Base-by-base conservation (phyloP, 164 flowering plant genomes). In the Umbilicus rupestris region DNA sequence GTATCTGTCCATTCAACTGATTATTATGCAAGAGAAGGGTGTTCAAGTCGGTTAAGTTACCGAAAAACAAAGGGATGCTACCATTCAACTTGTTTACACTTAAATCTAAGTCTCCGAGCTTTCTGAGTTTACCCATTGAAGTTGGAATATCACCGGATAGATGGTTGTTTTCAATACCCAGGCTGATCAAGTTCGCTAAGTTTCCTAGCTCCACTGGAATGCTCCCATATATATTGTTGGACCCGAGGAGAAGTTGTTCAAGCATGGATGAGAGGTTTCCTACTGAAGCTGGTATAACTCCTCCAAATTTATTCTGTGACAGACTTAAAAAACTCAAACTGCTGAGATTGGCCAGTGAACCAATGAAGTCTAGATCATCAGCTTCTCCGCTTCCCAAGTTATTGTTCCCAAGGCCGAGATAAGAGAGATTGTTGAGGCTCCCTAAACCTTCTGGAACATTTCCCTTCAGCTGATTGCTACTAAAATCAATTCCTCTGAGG, bases 171-270 rank as follows among this genome's bases (percentile, higher is more conserved):
- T 33, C 22, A 20, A 80, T 2, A 2, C 39, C 39, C 16, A 83
- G 41, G 0, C 0, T 0, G 1, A 3, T 29, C 46, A 85, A 69
- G 33, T 65, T 71, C 4, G 59, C 64, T 15, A 81, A 76, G 19
- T 78, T 80, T 6, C 49, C 75, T 9, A 85, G 66, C 31, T 71
- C 76, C 12, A 24, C 2, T 14, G 83, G 82, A 16, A 82, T 78
- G 11, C 15, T 46, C 45, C 86, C 79, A 39, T 10, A 39, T 66
- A 82, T 28, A 15, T 15, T 55, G 59, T 78, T 82, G 4, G 22
- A 3, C 11, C 70, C 74, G 2, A 78, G 5, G 3, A 0, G 0
- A 9, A 78, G 39, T 0, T 0, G 5, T 10, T 19, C 2, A 0
- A 77, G 41, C 0, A 35, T 33, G 39, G 71, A 42, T 1, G 83